Evolutionary conservation across 176 grass and related monocot species (phyloP), one percentile per base, ranked within the genome.

Genomic region (Juncus inflexus): DNA sequence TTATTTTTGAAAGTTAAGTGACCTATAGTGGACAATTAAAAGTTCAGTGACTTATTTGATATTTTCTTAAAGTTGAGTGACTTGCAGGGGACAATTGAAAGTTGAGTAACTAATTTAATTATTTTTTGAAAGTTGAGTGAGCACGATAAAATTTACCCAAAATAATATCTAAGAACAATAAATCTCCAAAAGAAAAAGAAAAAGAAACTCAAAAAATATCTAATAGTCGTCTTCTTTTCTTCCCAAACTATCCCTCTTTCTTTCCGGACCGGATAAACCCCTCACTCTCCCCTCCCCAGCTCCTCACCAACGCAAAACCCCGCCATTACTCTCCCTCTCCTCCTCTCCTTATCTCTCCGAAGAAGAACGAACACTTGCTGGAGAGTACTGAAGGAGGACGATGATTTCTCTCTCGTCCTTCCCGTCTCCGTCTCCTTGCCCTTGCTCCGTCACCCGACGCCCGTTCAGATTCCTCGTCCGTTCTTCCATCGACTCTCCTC

Each of bases 381-480:
- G 49, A 43, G 7, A 15, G 9, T 28, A n/a, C n/a, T n/a, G 19
- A 28, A 28, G 19, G 19, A 28, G 19, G 19, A 28, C 19, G 16
- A 77, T 78, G 81, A 15, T 65, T 42, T 74, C 63, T 45, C 55
- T 83, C 61, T 64, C 54, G 16, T 38, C 57, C 11, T 54, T 83
- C 9, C 81, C 75, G 12, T 63, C 75, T 53, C 38, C 77, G 50
- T 78, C 75, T 53, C 38, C 77, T 40, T 78, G 67, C 75, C 75
- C 81, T 15, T 83, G 63, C 16, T 52, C 57, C 9, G 42, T 78
- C 57, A 62, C 69, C 15, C 61, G 67, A 42, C 35, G 63, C 9
- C 68, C 75, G 58, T 9, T 58, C 7, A 69, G 63, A 64, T 51
- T 74, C 43, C 35, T 72, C 11, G 62, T 74, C 0, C 63, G 56